A percentile compares a stretch with the other conserved stretches of the same genome.
These are phyloP conservation scores for Mycena venus DNA, from an alignment of 768 basidiomycete species.

Conservation along the genomic window DNA sequence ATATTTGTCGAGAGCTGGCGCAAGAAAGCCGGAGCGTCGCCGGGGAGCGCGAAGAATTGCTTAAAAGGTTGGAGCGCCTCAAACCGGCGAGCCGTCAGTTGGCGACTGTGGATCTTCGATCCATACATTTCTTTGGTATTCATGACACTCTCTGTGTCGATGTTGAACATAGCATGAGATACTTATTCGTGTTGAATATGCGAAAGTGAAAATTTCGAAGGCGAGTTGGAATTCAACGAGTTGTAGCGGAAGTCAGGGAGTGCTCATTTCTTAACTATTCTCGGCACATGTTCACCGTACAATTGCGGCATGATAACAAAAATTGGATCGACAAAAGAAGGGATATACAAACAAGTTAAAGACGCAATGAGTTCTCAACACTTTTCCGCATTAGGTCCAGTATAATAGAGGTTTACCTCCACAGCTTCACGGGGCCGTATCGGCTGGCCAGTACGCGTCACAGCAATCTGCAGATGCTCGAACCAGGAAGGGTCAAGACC, in stretches of 20 bases:
- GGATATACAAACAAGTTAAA: not conserved
- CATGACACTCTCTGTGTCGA: not conserved
- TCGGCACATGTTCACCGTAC: not conserved
- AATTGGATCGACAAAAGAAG: not conserved
- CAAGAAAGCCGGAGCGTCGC: too few relatives aligned
- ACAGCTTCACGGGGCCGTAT: not conserved
- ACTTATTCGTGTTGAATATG: not conserved
- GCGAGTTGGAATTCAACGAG: not conserved
- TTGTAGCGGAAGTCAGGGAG: not conserved
- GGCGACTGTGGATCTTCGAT: not conserved
- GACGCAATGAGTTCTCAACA: not conserved
- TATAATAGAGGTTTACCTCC: not conserved
- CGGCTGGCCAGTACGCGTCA: not conserved
- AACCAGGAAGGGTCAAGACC: not conserved
- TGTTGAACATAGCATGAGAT: not conserved
- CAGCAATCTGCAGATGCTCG: slow-evolving; percentile 11
- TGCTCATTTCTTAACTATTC: not conserved
- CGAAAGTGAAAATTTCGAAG: not conserved
- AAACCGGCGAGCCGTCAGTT: too few relatives aligned
- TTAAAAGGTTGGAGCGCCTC: too few relatives aligned
- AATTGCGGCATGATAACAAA: not conserved
- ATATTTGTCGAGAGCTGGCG: too few relatives aligned
- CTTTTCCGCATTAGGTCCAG: slow-evolving; percentile 2
- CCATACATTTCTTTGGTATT: not conserved
- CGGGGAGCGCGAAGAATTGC: too few relatives aligned